Percentiles rank a stretch among this genome's conserved stretches.
Evolutionary conservation across 495 filamentous ascomycete species (phyloP).

Genomic region (Hyphodiscus hymeniophilus): DNA sequence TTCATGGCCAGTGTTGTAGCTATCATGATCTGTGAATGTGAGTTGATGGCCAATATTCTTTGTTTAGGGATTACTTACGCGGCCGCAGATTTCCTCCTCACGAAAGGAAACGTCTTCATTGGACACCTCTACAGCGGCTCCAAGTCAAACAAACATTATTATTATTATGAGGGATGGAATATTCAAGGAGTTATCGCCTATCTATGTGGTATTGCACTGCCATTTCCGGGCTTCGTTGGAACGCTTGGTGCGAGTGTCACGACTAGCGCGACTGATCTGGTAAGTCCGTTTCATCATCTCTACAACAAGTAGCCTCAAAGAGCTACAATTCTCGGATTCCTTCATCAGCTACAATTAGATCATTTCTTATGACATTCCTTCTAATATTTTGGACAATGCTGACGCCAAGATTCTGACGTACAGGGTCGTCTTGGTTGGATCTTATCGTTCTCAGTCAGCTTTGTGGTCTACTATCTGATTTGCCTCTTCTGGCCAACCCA

Average conservation of each 20-base stretch:
- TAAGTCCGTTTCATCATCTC: too few relatives aligned
- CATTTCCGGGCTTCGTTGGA: conserved; percentile 27
- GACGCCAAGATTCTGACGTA: too few relatives aligned
- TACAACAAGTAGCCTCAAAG: too few relatives aligned
- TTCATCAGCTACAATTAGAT: too few relatives aligned
- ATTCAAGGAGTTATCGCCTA: conserved; percentile 26
- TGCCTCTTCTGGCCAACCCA: conserved; percentile 31
- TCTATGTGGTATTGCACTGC: conserved; percentile 23
- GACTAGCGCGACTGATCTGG: conserved; percentile 24
- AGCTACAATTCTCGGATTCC: too few relatives aligned
- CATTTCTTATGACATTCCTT: too few relatives aligned
- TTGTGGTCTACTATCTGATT: conserved; percentile 30
- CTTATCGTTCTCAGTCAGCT: conserved; percentile 29
- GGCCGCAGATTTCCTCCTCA: conserved; percentile 28
- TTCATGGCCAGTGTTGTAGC: conserved; percentile 32
- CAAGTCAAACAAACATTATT: conserved; percentile 24
- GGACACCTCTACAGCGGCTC: conserved; percentile 27
- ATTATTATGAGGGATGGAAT: conserved; percentile 26
- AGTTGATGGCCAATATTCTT: too few relatives aligned
- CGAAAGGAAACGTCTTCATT: conserved; percentile 29
- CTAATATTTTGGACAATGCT: too few relatives aligned
- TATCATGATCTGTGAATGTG: conserved; percentile 27
- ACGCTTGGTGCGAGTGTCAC: conserved; percentile 27
- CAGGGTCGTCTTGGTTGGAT: conserved; percentile 34
- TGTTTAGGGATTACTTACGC: too few relatives aligned